Percentiles rank a stretch among this genome's conserved stretches.
These are phyloP conservation scores for Angomonas ambiguus DNA, from an alignment of 208 protist genomes.

Conservation along the genomic window DNA sequence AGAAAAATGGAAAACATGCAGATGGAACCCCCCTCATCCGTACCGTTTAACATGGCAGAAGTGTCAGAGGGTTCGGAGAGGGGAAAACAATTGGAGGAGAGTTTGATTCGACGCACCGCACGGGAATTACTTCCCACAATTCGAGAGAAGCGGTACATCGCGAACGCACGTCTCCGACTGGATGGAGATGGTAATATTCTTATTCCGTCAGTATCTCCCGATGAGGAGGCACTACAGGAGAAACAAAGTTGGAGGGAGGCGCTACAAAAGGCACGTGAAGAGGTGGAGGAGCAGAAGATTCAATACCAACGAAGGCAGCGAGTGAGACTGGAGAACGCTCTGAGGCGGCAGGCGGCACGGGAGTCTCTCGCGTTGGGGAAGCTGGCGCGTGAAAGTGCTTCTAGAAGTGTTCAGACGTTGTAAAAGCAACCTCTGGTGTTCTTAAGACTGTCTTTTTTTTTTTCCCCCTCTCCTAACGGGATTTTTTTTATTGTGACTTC, in stretches of 20 bases:
- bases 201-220: background rate
- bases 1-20: background rate
- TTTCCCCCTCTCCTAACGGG: no score
- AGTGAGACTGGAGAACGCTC: conserved; percentile 33
- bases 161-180: conserved; percentile 28
- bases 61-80: background rate
- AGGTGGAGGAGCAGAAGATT: conserved; percentile 49
- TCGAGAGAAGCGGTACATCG: conserved; percentile 42
- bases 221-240: conserved; percentile 27
- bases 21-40: no score
- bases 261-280: conserved; percentile 35
- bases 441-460: background rate
- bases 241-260: conserved; percentile 44
- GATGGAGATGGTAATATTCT: conserved; percentile 27
- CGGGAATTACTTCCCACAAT: conserved; percentile 57
- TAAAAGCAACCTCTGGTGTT: conserved; percentile 7
- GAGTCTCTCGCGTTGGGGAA: conserved; percentile 69
- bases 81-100: conserved; percentile 38
- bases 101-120: conserved; percentile 45
- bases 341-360: conserved; percentile 42
- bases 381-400: conserved; percentile 70
- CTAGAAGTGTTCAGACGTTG: conserved; percentile 7
- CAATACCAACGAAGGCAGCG: conserved; percentile 25
- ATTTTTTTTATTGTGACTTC: conserved; percentile 6
- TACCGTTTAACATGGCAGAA: no score